Evolutionary conservation across 768 basidiomycete species (phyloP).

Genomic region (Myochromella boudieri): DNA sequence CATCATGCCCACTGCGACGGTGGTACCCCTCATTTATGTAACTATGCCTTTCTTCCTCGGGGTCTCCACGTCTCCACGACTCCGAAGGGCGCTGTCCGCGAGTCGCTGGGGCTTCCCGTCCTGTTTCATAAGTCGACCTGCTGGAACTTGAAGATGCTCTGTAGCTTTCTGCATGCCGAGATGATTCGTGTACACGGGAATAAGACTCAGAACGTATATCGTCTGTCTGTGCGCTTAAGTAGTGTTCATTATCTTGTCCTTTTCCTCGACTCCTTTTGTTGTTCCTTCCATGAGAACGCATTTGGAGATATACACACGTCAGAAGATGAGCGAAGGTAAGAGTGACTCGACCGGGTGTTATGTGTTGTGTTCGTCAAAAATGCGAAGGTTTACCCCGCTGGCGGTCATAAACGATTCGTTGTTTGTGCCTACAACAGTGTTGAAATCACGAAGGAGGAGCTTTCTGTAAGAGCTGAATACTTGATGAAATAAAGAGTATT

Average conservation of each 20-base stretch:
- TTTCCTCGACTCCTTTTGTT: constrained; percentile 54
- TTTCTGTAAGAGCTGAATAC: constrained; percentile 2
- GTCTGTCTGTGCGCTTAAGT: constrained; percentile 48
- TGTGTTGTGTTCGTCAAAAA: constrained; percentile 32
- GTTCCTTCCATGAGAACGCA: constrained; percentile 46
- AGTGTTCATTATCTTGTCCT: constrained; percentile 48
- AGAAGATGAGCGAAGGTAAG: constrained; percentile 22
- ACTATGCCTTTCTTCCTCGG: constrained; percentile 45
- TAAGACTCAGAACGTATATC: constrained; percentile 54
- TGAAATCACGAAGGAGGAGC: constrained; percentile 16
- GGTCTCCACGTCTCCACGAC: constrained; percentile 48
- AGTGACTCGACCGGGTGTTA: constrained; percentile 24
- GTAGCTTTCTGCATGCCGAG: constrained; percentile 48
- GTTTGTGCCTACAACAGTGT: constrained; percentile 12
- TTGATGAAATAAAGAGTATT: constrained; percentile 4
- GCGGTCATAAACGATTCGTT: constrained; percentile 7
- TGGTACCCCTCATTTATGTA: constrained; percentile 46
- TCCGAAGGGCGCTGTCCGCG: constrained; percentile 51
- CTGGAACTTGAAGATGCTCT: constrained; percentile 43
- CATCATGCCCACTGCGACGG: constrained; percentile 44
- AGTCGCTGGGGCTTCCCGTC: constrained; percentile 52
- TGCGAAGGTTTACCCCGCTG: constrained; percentile 30
- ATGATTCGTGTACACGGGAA: constrained; percentile 46
- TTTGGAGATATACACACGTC: constrained; percentile 24
- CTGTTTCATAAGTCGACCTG: constrained; percentile 43